Conservation (phyloP, 495 filamentous ascomycete species). For the Margaritispora aquatica region DNA sequence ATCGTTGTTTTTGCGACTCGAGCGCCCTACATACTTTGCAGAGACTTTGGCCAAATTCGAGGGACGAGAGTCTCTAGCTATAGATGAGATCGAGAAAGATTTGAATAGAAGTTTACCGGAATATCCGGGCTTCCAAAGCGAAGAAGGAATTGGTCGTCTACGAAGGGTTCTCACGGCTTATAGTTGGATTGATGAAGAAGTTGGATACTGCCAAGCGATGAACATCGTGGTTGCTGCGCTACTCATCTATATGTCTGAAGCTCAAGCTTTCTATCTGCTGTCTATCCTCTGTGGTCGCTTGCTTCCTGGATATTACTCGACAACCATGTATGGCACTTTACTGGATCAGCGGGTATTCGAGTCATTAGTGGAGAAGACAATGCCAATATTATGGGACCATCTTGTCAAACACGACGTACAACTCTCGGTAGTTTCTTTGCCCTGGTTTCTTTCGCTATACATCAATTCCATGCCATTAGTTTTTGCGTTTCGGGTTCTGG, state of each 20-base stretch:
- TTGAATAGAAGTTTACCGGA: slow-evolving; percentile 93
- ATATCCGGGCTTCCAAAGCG: slow-evolving; percentile 94
- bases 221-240: slow-evolving; percentile 97
- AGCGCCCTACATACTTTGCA: slow-evolving; percentile 73
- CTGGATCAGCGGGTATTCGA: slow-evolving; percentile 97
- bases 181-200: slow-evolving; percentile 90
- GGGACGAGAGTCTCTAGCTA: slow-evolving; percentile 82
- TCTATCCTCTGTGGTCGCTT: slow-evolving; percentile 89
- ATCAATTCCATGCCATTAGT: slow-evolving; percentile 99
- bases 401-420: slow-evolving; percentile 92
- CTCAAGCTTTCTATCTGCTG: slow-evolving; percentile 92
- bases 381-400: slow-evolving; percentile 98
- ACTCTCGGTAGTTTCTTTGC: slow-evolving; percentile 94
- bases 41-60: slow-evolving; percentile 79
- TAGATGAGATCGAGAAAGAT: slow-evolving; percentile 98
- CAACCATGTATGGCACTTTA: slow-evolving; percentile 96
- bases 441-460: slow-evolving; percentile 96
- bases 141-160: slow-evolving; percentile 87
- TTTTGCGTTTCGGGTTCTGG: slow-evolving; percentile 91
- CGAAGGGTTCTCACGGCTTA: slow-evolving; percentile 90
- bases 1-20: slow-evolving; percentile 78
- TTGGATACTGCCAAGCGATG: slow-evolving; percentile 99
- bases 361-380: slow-evolving; percentile 93
- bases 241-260: slow-evolving; percentile 96
- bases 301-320: slow-evolving; percentile 93